Base-by-base conservation (phyloP, 257 asterid species). In the Fraxinus pennsylvanica region DNA sequence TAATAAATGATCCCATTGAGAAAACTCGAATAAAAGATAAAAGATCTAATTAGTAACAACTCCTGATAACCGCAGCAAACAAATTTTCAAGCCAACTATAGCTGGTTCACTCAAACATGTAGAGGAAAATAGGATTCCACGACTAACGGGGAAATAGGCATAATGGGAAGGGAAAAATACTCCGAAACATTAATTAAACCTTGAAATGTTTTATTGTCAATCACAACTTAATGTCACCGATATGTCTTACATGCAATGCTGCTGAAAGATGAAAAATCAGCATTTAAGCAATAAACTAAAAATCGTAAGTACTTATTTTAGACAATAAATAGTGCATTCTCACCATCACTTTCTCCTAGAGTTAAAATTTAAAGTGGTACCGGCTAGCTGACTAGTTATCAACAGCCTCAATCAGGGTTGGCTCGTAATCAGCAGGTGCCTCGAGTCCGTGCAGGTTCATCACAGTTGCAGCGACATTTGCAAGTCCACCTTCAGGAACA, bases 401-500 rank as follows among this genome's bases (percentile, higher is more conserved):
- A 63, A 80, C 93, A 22, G 91, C 94, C 85, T 95, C 98, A 32
- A 95, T 91, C 38, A 95, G 83, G 85, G 97, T 95, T 45, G 98
- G 59, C 93, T 95, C 99, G 22, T 95, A 95, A 80, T 95, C 99
- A 33, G 83, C 74, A 5, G 98, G 98, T 3, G 98, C 98, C 86
- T 89, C 94, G 7, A 85, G 84, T 7, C 98, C 98, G 6, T 95
- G 99, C n/a, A 95, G 81, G 87, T 93, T 95, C 87, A 95, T 95
- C 36, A 93, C 96, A 0, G 99, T 95, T 67, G 99, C 92, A 67
- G 99, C 98, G 15, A 95, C 99, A 52, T 95, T 95, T 22, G 98
- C 99, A 30, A 95, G 96, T 30, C 99, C 99, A 27, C 87, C 99
- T 3, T 45, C 76, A 0, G 98, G 97, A 13, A 95, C 87, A 76